Evolutionary conservation across 1,284 basidiomycete genomes (phyloP).

Genomic region (Pseudozyma sp.): DNA sequence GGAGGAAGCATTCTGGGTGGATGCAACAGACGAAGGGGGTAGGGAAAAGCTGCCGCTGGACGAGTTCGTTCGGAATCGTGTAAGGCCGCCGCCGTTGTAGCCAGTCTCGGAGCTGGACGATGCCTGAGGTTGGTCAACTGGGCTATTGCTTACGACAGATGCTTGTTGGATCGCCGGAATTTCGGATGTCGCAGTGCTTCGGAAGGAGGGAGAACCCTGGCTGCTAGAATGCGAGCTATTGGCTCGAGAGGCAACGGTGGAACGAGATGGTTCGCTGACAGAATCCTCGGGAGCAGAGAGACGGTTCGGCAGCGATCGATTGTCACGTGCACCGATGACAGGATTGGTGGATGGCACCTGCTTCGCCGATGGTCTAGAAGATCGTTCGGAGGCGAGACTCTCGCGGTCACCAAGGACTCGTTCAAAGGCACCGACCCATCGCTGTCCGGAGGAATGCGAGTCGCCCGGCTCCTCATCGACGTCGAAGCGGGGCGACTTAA

Average conservation of each 20-base stretch:
- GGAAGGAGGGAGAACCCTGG: slow-evolving; percentile 31
- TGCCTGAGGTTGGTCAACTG: slow-evolving; percentile 4
- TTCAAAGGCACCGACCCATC: slow-evolving; percentile 64
- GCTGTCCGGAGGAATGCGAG: slow-evolving; percentile 22
- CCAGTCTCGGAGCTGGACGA: slow-evolving; percentile 14
- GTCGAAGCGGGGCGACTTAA: slow-evolving; percentile 47
- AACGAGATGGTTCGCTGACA: slow-evolving; percentile 14
- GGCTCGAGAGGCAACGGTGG: slow-evolving; percentile 24
- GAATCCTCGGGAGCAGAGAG: slow-evolving; percentile 20
- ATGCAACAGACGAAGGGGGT: slow-evolving; percentile 37
- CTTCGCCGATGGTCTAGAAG: slow-evolving; percentile 29
- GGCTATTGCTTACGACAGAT: slow-evolving; percentile 2
- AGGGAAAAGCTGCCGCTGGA: slow-evolving; percentile 40
- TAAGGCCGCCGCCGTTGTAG: slow-evolving; percentile 23
- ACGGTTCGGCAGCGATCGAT: slow-evolving; percentile 13
- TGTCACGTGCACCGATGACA: slow-evolving; percentile 37
- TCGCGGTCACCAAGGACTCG: slow-evolving; percentile 62
- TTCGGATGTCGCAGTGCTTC: slow-evolving; percentile 7
- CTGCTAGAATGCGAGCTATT: slow-evolving; percentile 38
- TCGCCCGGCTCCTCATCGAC: slow-evolving; percentile 54
- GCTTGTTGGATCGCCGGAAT: neutral
- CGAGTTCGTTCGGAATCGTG: slow-evolving; percentile 42
- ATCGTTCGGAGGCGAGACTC: slow-evolving; percentile 36
- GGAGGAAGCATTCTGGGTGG: slow-evolving; percentile 40
- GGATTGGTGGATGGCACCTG: slow-evolving; percentile 27